Evolutionary conservation across 768 basidiomycete species (phyloP).

Genomic region (Kwoniella pini): DNA sequence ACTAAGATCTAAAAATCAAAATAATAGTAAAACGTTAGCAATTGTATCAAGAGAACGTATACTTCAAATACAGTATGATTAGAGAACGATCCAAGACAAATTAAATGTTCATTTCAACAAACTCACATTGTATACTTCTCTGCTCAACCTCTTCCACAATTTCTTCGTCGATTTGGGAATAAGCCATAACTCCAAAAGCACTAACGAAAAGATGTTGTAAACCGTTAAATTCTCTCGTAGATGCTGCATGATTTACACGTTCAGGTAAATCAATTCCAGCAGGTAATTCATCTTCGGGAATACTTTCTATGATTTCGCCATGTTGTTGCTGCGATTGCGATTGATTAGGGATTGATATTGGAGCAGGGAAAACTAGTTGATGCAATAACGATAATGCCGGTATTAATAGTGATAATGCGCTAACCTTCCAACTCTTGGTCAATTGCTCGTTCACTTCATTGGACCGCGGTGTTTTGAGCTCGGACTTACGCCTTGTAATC

Average conservation of each 20-base stretch:
- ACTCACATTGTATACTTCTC: slow-evolving; percentile 27
- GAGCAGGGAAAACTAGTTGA: slow-evolving; percentile 38
- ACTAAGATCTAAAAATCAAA: slow-evolving; percentile 35
- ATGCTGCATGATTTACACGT: slow-evolving; percentile 13
- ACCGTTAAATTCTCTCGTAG: slow-evolving; percentile 42
- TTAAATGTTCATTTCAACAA: neutral
- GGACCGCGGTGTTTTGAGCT: too few species aligned
- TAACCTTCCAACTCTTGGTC: too few species aligned
- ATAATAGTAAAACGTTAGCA: neutral
- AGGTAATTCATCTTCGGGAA: neutral
- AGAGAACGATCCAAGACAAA: too few species aligned
- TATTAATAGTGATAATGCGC: slow-evolving; percentile 21
- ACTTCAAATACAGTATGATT: too few species aligned
- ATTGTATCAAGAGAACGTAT: too few species aligned
- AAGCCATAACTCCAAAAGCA: slow-evolving; percentile 44
- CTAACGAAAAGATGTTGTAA: slow-evolving; percentile 43
- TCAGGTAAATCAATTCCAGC: slow-evolving; percentile 30
- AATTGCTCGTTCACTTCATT: too few species aligned
- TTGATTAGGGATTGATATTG: slow-evolving; percentile 3
- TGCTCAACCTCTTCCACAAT: slow-evolving; percentile 14
- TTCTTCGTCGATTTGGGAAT: slow-evolving; percentile 33
- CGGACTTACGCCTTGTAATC: slow-evolving; percentile 26
- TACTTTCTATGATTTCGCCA: neutral
- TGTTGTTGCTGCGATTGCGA: slow-evolving; percentile 16
- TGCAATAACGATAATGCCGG: slow-evolving; percentile 27